Base-by-base conservation (phyloP, 768 basidiomycete genomes). In the Termitomyces sp. region DNA sequence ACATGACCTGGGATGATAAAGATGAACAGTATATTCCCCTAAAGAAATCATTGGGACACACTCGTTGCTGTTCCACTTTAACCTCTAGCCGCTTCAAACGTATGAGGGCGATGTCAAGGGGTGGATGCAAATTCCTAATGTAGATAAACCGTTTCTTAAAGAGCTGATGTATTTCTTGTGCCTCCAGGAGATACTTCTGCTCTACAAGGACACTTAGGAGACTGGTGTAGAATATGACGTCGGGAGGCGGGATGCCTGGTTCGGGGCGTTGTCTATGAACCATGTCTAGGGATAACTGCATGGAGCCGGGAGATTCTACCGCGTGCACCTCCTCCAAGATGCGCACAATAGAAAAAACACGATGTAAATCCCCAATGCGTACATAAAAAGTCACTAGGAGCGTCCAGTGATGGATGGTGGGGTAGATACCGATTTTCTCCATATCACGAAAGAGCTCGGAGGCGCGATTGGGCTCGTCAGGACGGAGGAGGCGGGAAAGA, bases 401-500 rank as follows among this genome's bases (percentile, higher is more conserved):
- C n/a, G 79, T 78, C 61, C 77, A 77, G 37, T 81, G 77, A n/a
- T 77, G 65, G 7, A 74, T 60, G 22, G 66, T 67, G 0, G 84
- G 84, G 5, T 61, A 50, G 28, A 87, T 58, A 4, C 77, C 77
- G 0, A 77, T 61, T 7, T 61, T 49, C 3, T 71, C 45, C 82
- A 88, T 85, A 62, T 87, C 83, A n/a, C 58, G 59, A 38, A 87
- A 49, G 19, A 85, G 70, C 21, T 60, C 56, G 0, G 70, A 61
- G 0, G 77, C 80, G 28, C 64, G 63, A 5, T 60, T 45, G 0
- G 74, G 63, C 1, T 73, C 70, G 28, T 57, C 59, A 3, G 62
- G 49, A 5, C 59, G 52, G 49, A 73, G 71, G 60, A 82, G 69
- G 19, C 64, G 65, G 35, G 69, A 64, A 40, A 86, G 66, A 63